Evolutionary conservation across 352 stramenopile species (phyloP), one percentile per base, ranked within the genome.

Genomic region (Thalassiosira exigua): DNA sequence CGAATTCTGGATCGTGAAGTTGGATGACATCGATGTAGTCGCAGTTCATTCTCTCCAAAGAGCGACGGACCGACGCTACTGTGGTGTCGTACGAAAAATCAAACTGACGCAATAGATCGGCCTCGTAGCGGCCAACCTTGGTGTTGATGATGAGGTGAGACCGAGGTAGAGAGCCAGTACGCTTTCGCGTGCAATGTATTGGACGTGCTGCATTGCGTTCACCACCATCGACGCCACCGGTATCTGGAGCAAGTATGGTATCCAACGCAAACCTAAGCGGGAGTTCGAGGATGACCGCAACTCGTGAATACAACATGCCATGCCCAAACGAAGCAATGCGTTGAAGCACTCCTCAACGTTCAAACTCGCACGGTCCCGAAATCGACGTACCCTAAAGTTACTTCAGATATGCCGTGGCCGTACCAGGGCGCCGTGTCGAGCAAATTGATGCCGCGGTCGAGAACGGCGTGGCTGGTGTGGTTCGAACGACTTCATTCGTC

Each of bases 401-500:
- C 78, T 89, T 96, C 92, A 4, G 76, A 90, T 46, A 62, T 87
- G 26, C 89, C 90, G 75, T 95, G 87, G 27, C 91, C 91, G 73
- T 96, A 96, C 92, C 92, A 96, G 1, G 90, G 90, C 46, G 92
- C 91, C 3, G 91, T 95, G 78, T 96, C 92, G 7, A 96, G 69
- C 11, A 95, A 53, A 72, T 79, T 90, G 21, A 94, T 90, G 0
- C 89, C 89, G 24, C 67, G 69, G 14, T 86, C 29, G 11, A 75
- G 14, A 51, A 93, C 61, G 7, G 86, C 88, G 70, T 86, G 81
- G 27, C 72, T 81, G 14, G 41, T 33, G 50, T 46, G 24, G 9
- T 33, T 27, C 17, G 36, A 30, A 56, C 27, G 22, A 56, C 7
- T 51, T 1, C 32, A 53, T 17, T 56, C 19, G 19, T 21, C 14